phyloP scores from a whole-genome alignment of 2,329 filamentous ascomycete genomes.

The Aschersonia sp. region DNA sequence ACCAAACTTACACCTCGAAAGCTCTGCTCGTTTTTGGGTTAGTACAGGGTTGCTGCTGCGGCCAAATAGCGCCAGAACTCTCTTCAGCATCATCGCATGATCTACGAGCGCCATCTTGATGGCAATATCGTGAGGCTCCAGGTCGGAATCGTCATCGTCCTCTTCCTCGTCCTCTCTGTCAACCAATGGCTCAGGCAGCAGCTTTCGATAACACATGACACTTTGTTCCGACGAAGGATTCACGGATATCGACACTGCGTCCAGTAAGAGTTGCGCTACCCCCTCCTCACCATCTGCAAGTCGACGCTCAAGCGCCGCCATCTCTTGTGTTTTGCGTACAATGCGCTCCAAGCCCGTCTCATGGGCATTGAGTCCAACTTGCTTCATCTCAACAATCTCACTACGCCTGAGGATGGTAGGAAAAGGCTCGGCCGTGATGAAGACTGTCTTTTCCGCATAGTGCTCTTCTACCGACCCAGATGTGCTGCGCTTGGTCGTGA shows the following conservation, averaged over 20 bases:
- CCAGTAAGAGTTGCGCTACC: conserved; percentile 52
- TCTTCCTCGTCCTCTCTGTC: conserved; percentile 24
- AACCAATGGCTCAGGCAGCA: conserved; percentile 42
- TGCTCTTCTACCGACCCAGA: conserved; percentile 57
- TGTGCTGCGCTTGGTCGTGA: conserved; percentile 58
- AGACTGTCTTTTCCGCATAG: conserved; percentile 71
- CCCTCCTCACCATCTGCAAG: conserved; percentile 60
- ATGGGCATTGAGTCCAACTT: conserved; percentile 54
- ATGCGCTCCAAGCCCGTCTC: conserved; percentile 88
- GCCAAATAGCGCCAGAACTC: conserved; percentile 58
- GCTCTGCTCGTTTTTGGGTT: conserved; percentile 39
- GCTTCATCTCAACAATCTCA: conserved; percentile 60
- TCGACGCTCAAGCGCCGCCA: conserved; percentile 61
- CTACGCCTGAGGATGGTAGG: conserved; percentile 82
- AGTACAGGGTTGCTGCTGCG: conserved; percentile 47
- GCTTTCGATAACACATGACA: conserved; percentile 60
- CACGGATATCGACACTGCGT: conserved; percentile 64
- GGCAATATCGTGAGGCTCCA: conserved; percentile 55
- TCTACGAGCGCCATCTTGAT: conserved; percentile 78
- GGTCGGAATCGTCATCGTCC: conserved; percentile 28
- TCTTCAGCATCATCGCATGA: conserved; percentile 76
- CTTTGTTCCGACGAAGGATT: conserved; percentile 62
- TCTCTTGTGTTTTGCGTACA: conserved; percentile 78
- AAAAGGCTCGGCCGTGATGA: conserved; percentile 72
- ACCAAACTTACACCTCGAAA: conserved; percentile 46